Evolutionary conservation across 2,329 filamentous ascomycete species (phyloP), one percentile per base, ranked within the genome.

Genomic region (Sporothrix curviconia): DNA sequence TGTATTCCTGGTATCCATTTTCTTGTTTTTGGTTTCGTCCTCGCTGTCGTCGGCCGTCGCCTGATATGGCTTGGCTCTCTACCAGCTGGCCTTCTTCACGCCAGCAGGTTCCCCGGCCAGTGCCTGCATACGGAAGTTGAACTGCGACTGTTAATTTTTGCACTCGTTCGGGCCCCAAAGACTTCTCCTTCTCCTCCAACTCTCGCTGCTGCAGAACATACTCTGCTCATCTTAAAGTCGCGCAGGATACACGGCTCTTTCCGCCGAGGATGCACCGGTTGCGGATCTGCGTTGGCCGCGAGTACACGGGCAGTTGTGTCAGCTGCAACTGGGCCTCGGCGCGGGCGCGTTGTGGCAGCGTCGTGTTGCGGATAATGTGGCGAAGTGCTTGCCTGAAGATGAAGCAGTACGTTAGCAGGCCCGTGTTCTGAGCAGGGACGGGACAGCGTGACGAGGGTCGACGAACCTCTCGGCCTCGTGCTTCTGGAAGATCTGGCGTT

Each of bases 11-110:
- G 44, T 49, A 49, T 34, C 17, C 42, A 32, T 25, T 24, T 8
- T 19, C n/a, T 22, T 3, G 7, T 7, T 7, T 8, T 28, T 14
- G 8, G 12, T 9, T 40, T 12, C 22, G 14, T 51, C 7, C 4
- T 34, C 22, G 9, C 37, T n/a, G 25, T 17, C 17, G 17, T 11
- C 14, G 6, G 17, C 12, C 25, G 25, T 43, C 7, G 15, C 28
- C 32, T 28, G 40, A 9, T n/a, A n/a, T n/a, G n/a, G n/a, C n/a
- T 25, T 36, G n/a, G 51, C 51, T 43, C 51, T 69, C 71, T 89
- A 99, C 94, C 94, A 99, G 74, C 89, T 95, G 51, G 94, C 94
- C 78, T 95, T 95, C 80, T 86, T 90, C 56, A 99, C 94, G 66
- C 94, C 94, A 0, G 94, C 92, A 55, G 99, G 71, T 61, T 90